Evolutionary conservation across 169 alveolate genomes (phyloP).

Genomic region (Plasmodium vinckei): DNA sequence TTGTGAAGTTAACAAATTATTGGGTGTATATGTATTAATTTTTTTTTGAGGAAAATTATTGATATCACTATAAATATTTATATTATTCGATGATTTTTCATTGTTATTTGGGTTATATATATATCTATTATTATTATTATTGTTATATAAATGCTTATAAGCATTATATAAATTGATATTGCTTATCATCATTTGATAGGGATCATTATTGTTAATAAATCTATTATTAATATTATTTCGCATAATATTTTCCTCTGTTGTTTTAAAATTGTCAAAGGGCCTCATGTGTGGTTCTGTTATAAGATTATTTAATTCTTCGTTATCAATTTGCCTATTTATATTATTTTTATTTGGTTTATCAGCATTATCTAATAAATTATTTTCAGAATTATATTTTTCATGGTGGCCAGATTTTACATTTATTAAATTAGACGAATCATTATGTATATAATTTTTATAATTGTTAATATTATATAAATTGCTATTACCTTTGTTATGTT

Average conservation of each 20-base stretch:
- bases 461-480: neutral
- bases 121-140: conserved; percentile 19
- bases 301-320: neutral
- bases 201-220: too few relatives aligned
- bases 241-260: too few relatives aligned
- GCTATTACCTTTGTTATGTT: neutral
- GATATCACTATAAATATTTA: conserved; percentile 9
- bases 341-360: too few relatives aligned
- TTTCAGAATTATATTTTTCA: too few relatives aligned
- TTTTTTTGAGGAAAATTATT: conserved; percentile 5
- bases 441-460: neutral
- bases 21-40: neutral
- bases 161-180: too few relatives aligned
- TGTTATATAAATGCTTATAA: neutral
- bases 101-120: neutral
- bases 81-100: neutral
- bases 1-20: neutral
- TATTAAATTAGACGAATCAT: neutral
- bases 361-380: too few relatives aligned
- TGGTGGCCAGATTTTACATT: too few relatives aligned
- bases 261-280: too few relatives aligned
- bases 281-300: neutral
- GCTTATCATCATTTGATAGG: too few relatives aligned
- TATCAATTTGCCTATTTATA: neutral
- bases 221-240: too few relatives aligned